Evolutionary conservation across 73 alveolate species (phyloP).

Genomic region (Paramecium caudatum): DNA sequence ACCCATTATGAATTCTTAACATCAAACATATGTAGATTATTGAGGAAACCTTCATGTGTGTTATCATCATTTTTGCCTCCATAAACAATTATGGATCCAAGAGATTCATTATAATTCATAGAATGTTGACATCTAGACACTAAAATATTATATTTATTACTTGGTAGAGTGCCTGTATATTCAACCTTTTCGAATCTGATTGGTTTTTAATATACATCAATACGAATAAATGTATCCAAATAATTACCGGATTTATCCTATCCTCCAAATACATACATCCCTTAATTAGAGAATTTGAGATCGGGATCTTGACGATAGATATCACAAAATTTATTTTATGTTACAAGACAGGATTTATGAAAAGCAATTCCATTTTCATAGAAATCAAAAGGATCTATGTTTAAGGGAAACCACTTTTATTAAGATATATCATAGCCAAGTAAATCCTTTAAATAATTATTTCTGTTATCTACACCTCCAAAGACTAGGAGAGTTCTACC

Average conservation of each 20-base stretch:
- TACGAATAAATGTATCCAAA: slow-evolving; percentile 60
- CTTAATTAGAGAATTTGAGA: slow-evolving; percentile 19
- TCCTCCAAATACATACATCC: slow-evolving; percentile 61
- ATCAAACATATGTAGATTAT: slow-evolving; percentile 34
- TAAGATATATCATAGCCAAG: slow-evolving; percentile 13
- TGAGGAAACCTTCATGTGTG: slow-evolving; percentile 23
- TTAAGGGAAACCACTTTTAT: background rate
- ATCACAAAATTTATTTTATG: slow-evolving; percentile 15
- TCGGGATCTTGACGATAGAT: slow-evolving; percentile 34
- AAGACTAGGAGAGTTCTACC: slow-evolving; percentile 31
- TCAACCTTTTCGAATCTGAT: slow-evolving; percentile 4
- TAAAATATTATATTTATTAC: background rate
- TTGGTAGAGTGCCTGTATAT: slow-evolving; percentile 12
- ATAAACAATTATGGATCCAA: background rate
- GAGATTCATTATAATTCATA: slow-evolving; percentile 39
- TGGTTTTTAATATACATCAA: slow-evolving; percentile 48
- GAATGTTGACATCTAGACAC: slow-evolving; percentile 66
- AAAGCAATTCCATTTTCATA: slow-evolving; percentile 51
- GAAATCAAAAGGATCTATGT: slow-evolving; percentile 3
- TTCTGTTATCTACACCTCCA: slow-evolving; percentile 63
- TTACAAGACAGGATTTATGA: slow-evolving; percentile 53
- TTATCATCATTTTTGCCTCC: slow-evolving; percentile 68
- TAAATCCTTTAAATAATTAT: slow-evolving; percentile 35
- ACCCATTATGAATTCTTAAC: slow-evolving; percentile 11
- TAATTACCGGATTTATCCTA: slow-evolving; percentile 52